Conservation (phyloP, 73 alveolate species). For the Paramecium pentaurelia region DNA sequence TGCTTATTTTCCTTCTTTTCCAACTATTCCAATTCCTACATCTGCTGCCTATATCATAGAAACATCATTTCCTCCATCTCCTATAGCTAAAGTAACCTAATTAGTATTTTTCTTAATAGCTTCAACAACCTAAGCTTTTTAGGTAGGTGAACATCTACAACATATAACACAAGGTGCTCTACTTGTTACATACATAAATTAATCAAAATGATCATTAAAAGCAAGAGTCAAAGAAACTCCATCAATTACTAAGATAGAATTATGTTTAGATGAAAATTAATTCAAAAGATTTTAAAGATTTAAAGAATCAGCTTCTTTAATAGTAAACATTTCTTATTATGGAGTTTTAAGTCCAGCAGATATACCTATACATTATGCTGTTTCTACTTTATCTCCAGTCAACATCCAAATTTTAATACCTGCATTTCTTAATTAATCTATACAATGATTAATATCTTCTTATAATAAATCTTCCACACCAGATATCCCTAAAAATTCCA, state of each 20-base stretch:
- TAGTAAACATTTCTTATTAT: conserved; percentile 55
- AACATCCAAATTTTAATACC: conserved; percentile 93
- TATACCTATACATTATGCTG: conserved; percentile 46
- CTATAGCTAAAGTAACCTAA: conserved; percentile 88
- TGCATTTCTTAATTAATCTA: conserved; percentile 86
- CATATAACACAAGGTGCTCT: conserved; percentile 85
- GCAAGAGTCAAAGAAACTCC: conserved; percentile 55
- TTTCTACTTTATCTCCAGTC: conserved; percentile 95
- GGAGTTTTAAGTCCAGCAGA: conserved; percentile 63
- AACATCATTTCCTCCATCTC: conserved; percentile 99
- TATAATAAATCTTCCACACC: conserved; percentile 94
- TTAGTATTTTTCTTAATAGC: conserved; percentile 81
- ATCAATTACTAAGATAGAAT: conserved; percentile 64
- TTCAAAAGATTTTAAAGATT: conserved; percentile 21
- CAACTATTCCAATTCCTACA: conserved; percentile 95
- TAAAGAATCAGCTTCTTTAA: conserved; percentile 26
- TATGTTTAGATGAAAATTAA: conserved; percentile 17
- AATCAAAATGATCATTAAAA: conserved; percentile 29
- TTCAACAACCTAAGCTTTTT: conserved; percentile 89
- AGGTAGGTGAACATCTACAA: conserved; percentile 97
- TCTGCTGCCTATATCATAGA: conserved; percentile 98
- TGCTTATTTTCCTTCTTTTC: conserved; percentile 97
- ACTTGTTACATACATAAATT: conserved; percentile 50
- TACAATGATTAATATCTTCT: conserved; percentile 82
- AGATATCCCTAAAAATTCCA: conserved; percentile 90